phyloP scores from a whole-genome alignment of 768 basidiomycete genomes.

The Leucocoprinus birnbaumii region DNA sequence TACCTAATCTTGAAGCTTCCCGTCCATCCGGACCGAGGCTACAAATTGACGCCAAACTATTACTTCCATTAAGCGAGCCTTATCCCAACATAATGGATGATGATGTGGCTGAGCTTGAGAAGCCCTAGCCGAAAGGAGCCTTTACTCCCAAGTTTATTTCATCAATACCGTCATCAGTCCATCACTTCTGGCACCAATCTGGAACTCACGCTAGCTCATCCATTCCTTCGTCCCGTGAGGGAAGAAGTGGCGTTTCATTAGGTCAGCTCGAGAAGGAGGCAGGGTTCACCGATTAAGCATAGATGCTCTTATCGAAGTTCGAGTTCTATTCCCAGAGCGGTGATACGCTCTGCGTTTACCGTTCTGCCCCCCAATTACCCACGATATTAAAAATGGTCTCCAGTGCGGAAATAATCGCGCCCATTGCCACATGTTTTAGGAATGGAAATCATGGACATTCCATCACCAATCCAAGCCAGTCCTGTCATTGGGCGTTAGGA shows the following conservation, averaged over 20 bases:
- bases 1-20: neutral
- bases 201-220: neutral
- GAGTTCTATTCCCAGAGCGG: constrained; percentile 12
- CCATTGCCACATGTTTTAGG: constrained; percentile 31
- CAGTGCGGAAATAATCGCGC: constrained; percentile 31
- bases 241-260: constrained; percentile 8
- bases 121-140: constrained; percentile 5
- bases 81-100: constrained; percentile 4
- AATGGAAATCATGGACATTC: constrained; percentile 16
- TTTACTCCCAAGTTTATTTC: constrained; percentile 4
- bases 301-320: neutral
- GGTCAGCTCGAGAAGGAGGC: neutral
- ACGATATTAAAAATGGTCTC: constrained; percentile 11
- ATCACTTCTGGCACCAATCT: constrained; percentile 3
- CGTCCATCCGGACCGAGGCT: constrained; percentile 6
- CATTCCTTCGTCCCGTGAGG: neutral
- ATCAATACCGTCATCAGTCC: neutral
- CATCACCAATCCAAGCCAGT: constrained; percentile 7
- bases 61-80: constrained; percentile 5
- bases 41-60: neutral
- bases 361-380: constrained; percentile 10
- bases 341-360: constrained; percentile 17
- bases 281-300: neutral
- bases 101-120: constrained; percentile 12
- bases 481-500: neutral